Conservation (phyloP, 169 alveolate species). For the Eimeria mitis region DNA sequence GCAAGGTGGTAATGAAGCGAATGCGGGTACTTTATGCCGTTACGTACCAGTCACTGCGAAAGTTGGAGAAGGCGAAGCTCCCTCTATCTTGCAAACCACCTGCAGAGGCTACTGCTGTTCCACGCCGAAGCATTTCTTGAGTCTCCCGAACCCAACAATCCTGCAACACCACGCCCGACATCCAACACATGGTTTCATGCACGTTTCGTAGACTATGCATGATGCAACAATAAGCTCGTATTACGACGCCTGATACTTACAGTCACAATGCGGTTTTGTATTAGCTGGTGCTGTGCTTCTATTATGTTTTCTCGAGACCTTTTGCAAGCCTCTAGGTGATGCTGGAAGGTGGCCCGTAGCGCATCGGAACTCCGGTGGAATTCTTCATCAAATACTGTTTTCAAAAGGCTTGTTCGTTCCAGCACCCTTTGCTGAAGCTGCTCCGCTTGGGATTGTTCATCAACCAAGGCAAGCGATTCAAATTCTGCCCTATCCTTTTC, state of each 20-base stretch:
- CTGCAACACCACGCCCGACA: background rate
- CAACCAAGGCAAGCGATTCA: conserved; percentile 38
- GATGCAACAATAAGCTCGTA: background rate
- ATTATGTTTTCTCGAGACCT: conserved; percentile 11
- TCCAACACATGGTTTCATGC: background rate
- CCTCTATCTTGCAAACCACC: background rate
- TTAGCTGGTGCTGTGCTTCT: conserved; percentile 56
- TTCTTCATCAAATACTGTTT: conserved; percentile 39
- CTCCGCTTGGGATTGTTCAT: background rate
- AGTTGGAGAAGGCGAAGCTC: conserved; percentile 42
- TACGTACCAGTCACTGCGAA: conserved; percentile 61
- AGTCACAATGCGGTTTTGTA: background rate
- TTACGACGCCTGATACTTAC: background rate
- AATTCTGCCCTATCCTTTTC: conserved; percentile 49
- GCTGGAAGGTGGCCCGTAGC: conserved; percentile 29
- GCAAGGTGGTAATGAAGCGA: background rate
- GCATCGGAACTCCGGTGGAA: conserved; percentile 56
- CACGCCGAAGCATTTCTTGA: conserved; percentile 11
- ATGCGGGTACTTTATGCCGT: background rate
- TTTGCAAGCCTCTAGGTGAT: conserved; percentile 63
- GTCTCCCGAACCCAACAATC: conserved; percentile 47
- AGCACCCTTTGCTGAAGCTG: conserved; percentile 10
- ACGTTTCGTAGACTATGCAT: background rate
- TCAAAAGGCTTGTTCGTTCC: conserved; percentile 24
- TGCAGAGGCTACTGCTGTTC: background rate